Base-by-base conservation (phyloP, 805 yeast species). In the Yamadazyma scolyti region DNA sequence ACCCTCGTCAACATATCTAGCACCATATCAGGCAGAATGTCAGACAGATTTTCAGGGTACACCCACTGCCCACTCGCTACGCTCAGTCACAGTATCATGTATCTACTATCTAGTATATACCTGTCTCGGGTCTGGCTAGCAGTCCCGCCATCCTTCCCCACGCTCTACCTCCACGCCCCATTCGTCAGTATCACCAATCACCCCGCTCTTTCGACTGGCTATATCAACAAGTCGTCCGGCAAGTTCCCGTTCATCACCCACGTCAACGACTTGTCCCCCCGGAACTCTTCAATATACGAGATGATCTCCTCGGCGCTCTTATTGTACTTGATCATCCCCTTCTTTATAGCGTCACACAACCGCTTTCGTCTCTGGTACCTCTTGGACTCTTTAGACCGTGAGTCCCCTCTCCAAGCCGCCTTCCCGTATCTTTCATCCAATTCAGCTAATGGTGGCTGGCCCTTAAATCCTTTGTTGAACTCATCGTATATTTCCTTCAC, bases 191-290 rank as follows among this genome's bases (percentile, higher is more conserved):
- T n/a, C n/a, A n/a, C n/a, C n/a, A n/a, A n/a, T n/a, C n/a, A n/a
- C n/a, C n/a, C n/a, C n/a, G n/a, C n/a, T n/a, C n/a, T n/a, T n/a
- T n/a, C n/a, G 20, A 19, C 20, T 19, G 9, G 20, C 20, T 16
- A 25, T 5, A 16, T 19, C 8, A 28, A 11, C 31, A 39, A 35
- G 28, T 30, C 39, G 24, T 20, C 31, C 3, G 72, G 72, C 8
- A 65, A 47, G 34, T 65, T 61, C 6, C 71, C 71, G 40, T 65
- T 65, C 72, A 65, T 65, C 5, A 65, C 62, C 72, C 72, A 65
- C 4, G 72, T 65, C 29, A 65, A 51, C 21, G 63, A 54, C 45
- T 61, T 62, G 30, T 62, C 67, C 22, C 65, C 69, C 16, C 71
- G 43, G 40, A 57, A 65, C 34, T 58, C 61, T 39, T 65, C 72